Evolutionary conservation across 495 filamentous ascomycete genomes (phyloP).

Genomic region (Talaromyces adpressus): DNA sequence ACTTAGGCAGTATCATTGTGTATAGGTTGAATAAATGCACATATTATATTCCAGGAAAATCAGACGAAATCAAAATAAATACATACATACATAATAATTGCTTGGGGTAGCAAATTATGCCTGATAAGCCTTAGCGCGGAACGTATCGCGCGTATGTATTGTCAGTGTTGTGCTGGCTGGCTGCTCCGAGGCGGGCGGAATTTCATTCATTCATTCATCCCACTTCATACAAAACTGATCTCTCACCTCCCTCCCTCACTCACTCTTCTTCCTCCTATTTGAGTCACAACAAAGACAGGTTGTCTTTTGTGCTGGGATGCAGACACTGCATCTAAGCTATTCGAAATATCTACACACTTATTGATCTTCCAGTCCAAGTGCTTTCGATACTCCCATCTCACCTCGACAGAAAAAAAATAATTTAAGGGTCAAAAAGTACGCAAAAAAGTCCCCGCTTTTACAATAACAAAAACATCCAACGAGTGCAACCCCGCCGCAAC

Average conservation of each 20-base stretch:
- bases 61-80: no score
- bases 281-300: conserved; percentile 8
- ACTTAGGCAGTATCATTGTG: not conserved
- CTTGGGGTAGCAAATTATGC: not conserved
- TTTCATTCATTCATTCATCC: not conserved
- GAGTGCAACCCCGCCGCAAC: not conserved
- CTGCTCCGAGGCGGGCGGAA: not conserved
- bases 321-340: conserved; percentile 6
- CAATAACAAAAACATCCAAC: conserved; percentile 6
- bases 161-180: not conserved
- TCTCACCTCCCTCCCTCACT: not conserved
- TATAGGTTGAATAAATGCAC: not conserved
- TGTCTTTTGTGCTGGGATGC: conserved; percentile 8
- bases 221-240: not conserved
- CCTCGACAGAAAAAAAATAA: not conserved
- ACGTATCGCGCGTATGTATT: not conserved
- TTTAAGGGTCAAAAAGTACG: conserved; percentile 3
- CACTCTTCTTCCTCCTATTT: not conserved
- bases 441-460: conserved; percentile 8
- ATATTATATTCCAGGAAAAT: not conserved
- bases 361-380: not conserved
- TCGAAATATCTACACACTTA: not conserved
- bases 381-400: not conserved
- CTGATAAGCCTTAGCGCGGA: conserved; percentile 1
- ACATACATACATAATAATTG: no score